Percentiles rank a stretch among this genome's conserved stretches.
phyloP scores from a whole-genome alignment of 768 basidiomycete genomes.

The Butyriboletus loyo region DNA sequence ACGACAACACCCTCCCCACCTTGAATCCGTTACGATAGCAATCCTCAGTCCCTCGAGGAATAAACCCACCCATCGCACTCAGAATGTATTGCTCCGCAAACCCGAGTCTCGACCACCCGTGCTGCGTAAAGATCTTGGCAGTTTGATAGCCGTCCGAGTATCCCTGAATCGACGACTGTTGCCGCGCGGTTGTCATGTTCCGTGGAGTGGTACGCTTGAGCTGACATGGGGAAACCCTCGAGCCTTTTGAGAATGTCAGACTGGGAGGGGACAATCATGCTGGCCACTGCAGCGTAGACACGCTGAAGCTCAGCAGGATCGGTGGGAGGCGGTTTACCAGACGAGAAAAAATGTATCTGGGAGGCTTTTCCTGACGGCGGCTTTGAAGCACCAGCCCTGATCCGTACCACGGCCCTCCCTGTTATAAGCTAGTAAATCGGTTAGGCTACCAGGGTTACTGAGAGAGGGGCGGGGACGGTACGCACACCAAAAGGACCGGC shows the following conservation, averaged over 20 bases:
- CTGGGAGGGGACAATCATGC: constrained; percentile 16
- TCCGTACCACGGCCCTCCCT: constrained; percentile 62
- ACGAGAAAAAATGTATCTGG: constrained; percentile 59
- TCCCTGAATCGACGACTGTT: constrained; percentile 34
- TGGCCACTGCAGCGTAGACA: constrained; percentile 9
- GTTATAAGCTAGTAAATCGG: constrained; percentile 44
- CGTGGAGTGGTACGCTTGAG: background rate
- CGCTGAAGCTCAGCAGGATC: constrained; percentile 23
- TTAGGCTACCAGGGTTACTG: background rate
- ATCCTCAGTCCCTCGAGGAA: constrained; percentile 7
- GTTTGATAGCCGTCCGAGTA: constrained; percentile 60
- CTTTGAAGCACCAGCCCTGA: constrained; percentile 67
- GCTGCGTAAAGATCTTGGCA: constrained; percentile 51
- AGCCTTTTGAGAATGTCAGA: constrained; percentile 11
- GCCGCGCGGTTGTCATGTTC: constrained; percentile 11
- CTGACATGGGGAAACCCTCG: background rate
- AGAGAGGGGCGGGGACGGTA: background rate
- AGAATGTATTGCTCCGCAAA: constrained; percentile 61
- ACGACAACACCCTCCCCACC: constrained; percentile 8
- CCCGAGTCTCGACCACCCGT: constrained; percentile 50
- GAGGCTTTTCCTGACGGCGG: constrained; percentile 53
- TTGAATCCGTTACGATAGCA: constrained; percentile 17
- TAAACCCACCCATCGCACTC: constrained; percentile 11
- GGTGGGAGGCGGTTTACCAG: constrained; percentile 30
- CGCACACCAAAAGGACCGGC: constrained; percentile 70